These are phyloP conservation scores for Puccinia polysora DNA, from an alignment of 1,284 basidiomycete species.

Conservation along the genomic window DNA sequence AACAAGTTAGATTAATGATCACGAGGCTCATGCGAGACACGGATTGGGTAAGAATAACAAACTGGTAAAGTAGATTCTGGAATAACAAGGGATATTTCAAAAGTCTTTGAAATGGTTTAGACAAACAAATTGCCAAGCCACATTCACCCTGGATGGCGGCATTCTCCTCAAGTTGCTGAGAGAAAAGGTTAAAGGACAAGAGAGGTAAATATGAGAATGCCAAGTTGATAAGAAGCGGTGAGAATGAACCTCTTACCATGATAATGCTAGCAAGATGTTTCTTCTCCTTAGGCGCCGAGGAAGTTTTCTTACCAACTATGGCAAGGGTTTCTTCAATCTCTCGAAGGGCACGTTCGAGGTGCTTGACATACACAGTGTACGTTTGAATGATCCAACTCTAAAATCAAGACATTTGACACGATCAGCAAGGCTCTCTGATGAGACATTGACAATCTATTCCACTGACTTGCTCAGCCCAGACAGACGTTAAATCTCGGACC, in stretches of 20 bases:
- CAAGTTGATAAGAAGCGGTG: neutral
- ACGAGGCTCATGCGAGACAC: neutral
- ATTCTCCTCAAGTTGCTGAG: constrained; percentile 64
- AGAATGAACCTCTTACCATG: constrained; percentile 39
- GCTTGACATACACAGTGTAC: constrained; percentile 84
- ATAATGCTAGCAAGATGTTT: constrained; percentile 36
- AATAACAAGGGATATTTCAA: constrained; percentile 96
- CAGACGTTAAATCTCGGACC: constrained; percentile 81
- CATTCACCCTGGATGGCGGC: constrained; percentile 83
- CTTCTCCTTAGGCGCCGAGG: constrained; percentile 7
- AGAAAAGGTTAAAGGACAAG: neutral
- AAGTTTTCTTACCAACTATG: constrained; percentile 54
- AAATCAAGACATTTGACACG: too few species aligned
- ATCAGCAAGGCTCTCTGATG: neutral
- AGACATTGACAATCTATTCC: neutral
- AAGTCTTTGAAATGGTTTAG: constrained; percentile 82
- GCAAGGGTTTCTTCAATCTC: constrained; percentile 76
- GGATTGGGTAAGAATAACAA: neutral
- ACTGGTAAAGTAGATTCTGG: constrained; percentile 67
- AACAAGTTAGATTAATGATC: too few species aligned
- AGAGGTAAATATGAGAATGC: neutral
- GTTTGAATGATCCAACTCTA: constrained; percentile 86
- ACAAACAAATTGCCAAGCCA: constrained; percentile 84
- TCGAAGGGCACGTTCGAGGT: constrained; percentile 79
- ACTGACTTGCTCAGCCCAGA: constrained; percentile 79